A percentile compares a stretch with the other conserved stretches of the same genome.
Evolutionary conservation across 257 asterid genomes (phyloP).

Genomic region (Petrea volubilis): DNA sequence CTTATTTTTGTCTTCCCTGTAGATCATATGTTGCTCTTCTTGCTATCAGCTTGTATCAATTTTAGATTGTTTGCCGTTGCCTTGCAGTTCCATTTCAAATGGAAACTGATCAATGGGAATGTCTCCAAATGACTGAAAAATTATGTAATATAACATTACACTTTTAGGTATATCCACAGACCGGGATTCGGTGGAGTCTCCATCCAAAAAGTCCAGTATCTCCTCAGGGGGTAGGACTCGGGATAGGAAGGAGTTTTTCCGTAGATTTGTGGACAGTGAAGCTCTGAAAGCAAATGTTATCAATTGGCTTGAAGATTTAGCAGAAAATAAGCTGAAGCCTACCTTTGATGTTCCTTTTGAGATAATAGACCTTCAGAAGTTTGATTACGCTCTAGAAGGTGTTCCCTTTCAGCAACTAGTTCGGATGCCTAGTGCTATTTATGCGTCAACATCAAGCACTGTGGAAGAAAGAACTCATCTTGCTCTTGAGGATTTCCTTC

Average conservation of each 20-base stretch:
- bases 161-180: slow-evolving; percentile 71
- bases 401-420: slow-evolving; percentile 83
- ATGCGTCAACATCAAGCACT: slow-evolving; percentile 67
- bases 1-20: neutral
- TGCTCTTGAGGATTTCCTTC: slow-evolving; percentile 93
- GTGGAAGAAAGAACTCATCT: slow-evolving; percentile 80
- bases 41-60: neutral
- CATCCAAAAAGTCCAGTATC: slow-evolving; percentile 65
- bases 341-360: slow-evolving; percentile 81
- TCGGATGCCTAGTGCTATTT: slow-evolving; percentile 88
- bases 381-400: slow-evolving; percentile 93
- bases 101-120: neutral
- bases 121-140: neutral
- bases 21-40: neutral
- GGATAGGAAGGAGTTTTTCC: slow-evolving; percentile 79
- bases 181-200: slow-evolving; percentile 72
- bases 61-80: neutral
- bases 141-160: neutral
- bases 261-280: slow-evolving; percentile 74
- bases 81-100: neutral
- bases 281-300: slow-evolving; percentile 48
- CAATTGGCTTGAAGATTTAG: slow-evolving; percentile 61
- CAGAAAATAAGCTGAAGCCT: slow-evolving; percentile 32
- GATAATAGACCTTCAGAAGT: slow-evolving; percentile 90
- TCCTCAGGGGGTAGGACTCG: slow-evolving; percentile 72